Conservation (phyloP, 2,329 filamentous ascomycete genomes). For the Colletotrichum gloeosporioides region DNA sequence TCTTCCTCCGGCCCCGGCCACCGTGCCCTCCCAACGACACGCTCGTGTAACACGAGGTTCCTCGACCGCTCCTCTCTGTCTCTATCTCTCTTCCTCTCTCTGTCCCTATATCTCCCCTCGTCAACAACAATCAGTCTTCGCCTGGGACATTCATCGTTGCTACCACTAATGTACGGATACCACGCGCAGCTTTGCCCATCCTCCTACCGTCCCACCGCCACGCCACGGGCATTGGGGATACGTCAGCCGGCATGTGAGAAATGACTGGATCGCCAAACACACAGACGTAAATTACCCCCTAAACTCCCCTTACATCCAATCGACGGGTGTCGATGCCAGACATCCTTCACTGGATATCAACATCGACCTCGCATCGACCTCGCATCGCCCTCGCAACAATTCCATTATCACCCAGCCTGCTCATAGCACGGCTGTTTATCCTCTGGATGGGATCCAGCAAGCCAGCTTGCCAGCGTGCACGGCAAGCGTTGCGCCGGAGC, state of each 20-base stretch:
- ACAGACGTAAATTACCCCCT: not conserved
- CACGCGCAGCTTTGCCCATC: not conserved
- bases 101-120: not conserved
- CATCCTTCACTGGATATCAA: slow-evolving; percentile 2
- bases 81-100: not conserved
- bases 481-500: not conserved
- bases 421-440: not conserved
- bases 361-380: slow-evolving; percentile 4
- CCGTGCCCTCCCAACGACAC: not conserved
- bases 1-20: not conserved
- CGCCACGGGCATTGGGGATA: not conserved
- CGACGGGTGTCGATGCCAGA: slow-evolving; percentile 2
- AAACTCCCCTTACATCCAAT: not conserved
- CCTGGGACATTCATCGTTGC: not conserved
- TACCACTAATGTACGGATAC: not conserved
- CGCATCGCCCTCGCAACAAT: not conserved
- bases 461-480: not conserved
- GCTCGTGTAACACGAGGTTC: not conserved
- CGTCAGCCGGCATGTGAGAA: slow-evolving; percentile 6
- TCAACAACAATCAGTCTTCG: not conserved
- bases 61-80: not conserved
- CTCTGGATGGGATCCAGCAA: not conserved
- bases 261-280: not conserved
- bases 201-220: not conserved
- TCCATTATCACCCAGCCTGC: not conserved